Base-by-base conservation (phyloP, 192 early-diverging fungal species). In the Mortierella antarctica region DNA sequence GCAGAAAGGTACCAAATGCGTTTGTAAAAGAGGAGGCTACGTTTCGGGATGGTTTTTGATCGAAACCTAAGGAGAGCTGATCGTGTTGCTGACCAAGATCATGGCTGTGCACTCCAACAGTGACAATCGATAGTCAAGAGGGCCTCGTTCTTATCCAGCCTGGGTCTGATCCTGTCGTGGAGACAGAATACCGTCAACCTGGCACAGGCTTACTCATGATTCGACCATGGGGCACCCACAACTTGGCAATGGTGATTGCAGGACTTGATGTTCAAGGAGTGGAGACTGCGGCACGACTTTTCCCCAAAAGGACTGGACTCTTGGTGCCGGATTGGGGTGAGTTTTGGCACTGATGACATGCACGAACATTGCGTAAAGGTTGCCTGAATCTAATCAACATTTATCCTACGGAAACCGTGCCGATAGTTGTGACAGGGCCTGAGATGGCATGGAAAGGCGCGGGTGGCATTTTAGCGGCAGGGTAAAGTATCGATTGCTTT, bases 251-350 rank as follows among this genome's bases (percentile, higher is more conserved):
- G 60, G 65, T 89, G 0, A 77, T 87, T 20, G 82, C 86, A 12
- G 86, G 86, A 18, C 39, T 83, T 0, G 86, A 89, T 75, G 40
- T 20, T 3, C 58, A 67, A 17, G 88, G 88, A 4, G 65, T 89
- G 5, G 64, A 78, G 20, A 64, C 61, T 4, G 84, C 86, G 1
- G 63, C 76, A 9, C 67, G 79, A 48, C 63, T 89, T n/a, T 70
- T 89, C 42, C 88, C 86, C 11, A 86, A 83, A 47, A 81, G 84
- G 10, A 85, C 88, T 21, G 88, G 88, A 5, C 72, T 86, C 6
- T 39, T 87, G 13, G 76, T 89, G 23, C 86, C 88, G 39, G 88
- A 89, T 59, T 89, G 86, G 84, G 70, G 84, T 83, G 85, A 78
- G 53, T 31, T 31, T 12, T 39, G 39, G 7, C 20, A 6, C 7